Evolutionary conservation across 1,284 basidiomycete genomes (phyloP).

Genomic region (Abortiporus biennis): DNA sequence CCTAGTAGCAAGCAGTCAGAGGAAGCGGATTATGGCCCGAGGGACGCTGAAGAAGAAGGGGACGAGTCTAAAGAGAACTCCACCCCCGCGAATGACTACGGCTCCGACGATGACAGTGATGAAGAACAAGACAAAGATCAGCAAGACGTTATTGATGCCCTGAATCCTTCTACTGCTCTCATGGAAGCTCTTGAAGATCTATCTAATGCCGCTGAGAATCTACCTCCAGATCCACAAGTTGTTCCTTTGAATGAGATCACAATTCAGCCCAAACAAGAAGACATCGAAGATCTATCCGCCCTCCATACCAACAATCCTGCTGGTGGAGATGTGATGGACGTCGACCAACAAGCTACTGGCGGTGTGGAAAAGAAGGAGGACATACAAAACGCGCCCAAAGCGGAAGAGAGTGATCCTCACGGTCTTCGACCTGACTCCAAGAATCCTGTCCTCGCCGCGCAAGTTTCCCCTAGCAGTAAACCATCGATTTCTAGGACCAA

Average conservation of each 20-base stretch:
- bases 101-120: constrained; percentile 57
- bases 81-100: constrained; percentile 27
- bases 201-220: not conserved
- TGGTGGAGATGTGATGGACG: constrained; percentile 28
- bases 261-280: constrained; percentile 54
- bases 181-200: constrained; percentile 45
- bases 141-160: constrained; percentile 47
- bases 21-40: not conserved
- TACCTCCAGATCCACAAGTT: no score
- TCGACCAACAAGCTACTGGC: constrained; percentile 22
- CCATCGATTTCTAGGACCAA: constrained; percentile 28
- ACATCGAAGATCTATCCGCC: constrained; percentile 50
- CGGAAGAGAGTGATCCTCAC: not conserved
- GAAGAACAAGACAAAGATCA: constrained; percentile 47
- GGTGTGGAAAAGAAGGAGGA: constrained; percentile 3
- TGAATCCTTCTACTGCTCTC: constrained; percentile 43
- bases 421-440: constrained; percentile 23
- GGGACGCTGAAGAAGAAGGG: constrained; percentile 14
- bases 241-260: constrained; percentile 3
- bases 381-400: constrained; percentile 6
- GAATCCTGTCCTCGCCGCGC: constrained; percentile 40
- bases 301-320: constrained; percentile 21
- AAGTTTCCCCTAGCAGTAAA: constrained; percentile 15
- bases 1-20: not conserved
- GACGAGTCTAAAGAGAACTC: constrained; percentile 20